Conservation (phyloP, 805 yeast species). For the Scheffersomyces amazonensis region DNA sequence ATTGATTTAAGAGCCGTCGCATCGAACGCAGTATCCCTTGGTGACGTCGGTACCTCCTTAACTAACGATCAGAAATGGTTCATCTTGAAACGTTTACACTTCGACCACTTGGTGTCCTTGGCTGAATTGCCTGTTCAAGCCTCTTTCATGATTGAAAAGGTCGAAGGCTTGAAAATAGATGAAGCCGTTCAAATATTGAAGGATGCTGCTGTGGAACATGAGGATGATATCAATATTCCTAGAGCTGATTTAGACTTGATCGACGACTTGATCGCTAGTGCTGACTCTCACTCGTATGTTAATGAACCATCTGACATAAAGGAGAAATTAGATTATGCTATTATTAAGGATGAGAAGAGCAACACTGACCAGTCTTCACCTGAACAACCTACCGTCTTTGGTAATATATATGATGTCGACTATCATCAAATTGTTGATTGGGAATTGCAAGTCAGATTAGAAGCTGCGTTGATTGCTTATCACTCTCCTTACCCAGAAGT, state of each 20-base stretch:
- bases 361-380: background rate
- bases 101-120: slow-evolving; percentile 20
- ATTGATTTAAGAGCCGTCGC: slow-evolving; percentile 15
- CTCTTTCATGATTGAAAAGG: slow-evolving; percentile 41
- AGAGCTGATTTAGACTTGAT: slow-evolving; percentile 23
- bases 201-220: slow-evolving; percentile 39
- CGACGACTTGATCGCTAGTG: slow-evolving; percentile 15
- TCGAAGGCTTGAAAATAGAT: slow-evolving; percentile 28
- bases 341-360: background rate
- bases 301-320: background rate
- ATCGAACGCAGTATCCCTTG: slow-evolving; percentile 17
- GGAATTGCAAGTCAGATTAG: slow-evolving; percentile 33
- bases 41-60: slow-evolving; percentile 12
- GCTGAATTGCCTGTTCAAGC: slow-evolving; percentile 29
- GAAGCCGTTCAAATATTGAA: slow-evolving; percentile 41
- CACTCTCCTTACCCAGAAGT: slow-evolving; percentile 67
- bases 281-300: background rate
- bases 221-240: slow-evolving; percentile 49
- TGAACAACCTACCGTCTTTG: too few relatives aligned
- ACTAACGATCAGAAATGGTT: slow-evolving; percentile 22
- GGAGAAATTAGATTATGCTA: background rate
- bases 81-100: slow-evolving; percentile 23
- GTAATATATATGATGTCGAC: too few relatives aligned
- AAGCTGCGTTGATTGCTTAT: slow-evolving; percentile 40
- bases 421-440: slow-evolving; percentile 18